Evolutionary conservation across 2,329 filamentous ascomycete genomes (phyloP), one percentile per base, ranked within the genome.

Genomic region (Alternaria triticina): DNA sequence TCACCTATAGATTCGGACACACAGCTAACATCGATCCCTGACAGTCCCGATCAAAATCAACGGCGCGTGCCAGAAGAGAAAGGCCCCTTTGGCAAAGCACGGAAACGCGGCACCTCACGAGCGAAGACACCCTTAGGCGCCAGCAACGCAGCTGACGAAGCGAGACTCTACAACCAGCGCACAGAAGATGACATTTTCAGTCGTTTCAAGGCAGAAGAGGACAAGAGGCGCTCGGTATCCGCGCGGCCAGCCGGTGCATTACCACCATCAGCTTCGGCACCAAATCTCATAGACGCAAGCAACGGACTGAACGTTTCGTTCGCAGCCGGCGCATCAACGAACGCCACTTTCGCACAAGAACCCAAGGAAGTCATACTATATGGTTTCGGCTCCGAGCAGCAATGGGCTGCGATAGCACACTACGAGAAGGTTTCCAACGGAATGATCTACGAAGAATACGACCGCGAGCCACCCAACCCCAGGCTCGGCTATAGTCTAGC

Each of bases 371-470:
- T 97, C 66, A 89, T 97, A 59, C 85, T 98, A 15, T 92, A 94
- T 70, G 95, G 95, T 28, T 97, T 94, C 80, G 88, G 79, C 83
- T 90, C 81, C 86, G 84, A 87, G 5, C 77, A 80, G 8, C 87
- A 89, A 75, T 97, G 96, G 86, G 93, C 94, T 27, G 94, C 94
- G 33, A 90, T 98, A 71, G 89, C 91, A 70, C 92, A 93, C 81
- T 98, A 91, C 82, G 95, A 97, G 83, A 88, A 90, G 64, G 89
- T 97, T 45, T 95, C 92, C 7, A 81, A 82, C 30, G 94, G 94
- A 25, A 83, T 88, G 66, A 93, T 97, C 77, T 94, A 94, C 80
- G 95, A 98, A 82, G 94, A 97, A 81, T 98, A 98, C 80, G 89
- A 94, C 9, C 90, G 95, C 66, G 90, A 92, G 67, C 91, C 95